Percentiles rank a stretch among this genome's conserved stretches.
These are phyloP conservation scores for Protea cynaroides DNA, from an alignment of 164 flowering plant genomes.

Conservation along the genomic window DNA sequence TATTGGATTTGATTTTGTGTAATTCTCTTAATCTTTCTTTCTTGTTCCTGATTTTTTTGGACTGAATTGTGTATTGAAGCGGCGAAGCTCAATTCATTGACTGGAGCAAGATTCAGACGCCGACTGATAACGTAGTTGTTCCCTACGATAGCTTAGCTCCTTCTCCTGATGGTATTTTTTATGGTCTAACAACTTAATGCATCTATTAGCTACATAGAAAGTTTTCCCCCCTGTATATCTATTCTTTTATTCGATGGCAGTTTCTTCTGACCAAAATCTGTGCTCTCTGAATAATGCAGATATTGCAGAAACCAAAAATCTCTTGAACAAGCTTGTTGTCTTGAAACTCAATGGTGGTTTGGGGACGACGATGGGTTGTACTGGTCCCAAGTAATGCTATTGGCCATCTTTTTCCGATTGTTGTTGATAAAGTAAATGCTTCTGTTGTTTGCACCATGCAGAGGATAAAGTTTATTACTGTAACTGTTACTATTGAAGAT, in stretches of 20 bases:
- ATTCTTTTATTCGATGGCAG: background rate
- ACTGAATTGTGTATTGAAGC: conserved; percentile 24
- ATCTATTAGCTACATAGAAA: background rate
- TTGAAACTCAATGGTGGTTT: conserved; percentile 75
- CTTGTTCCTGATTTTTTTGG: background rate
- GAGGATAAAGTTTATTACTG: background rate
- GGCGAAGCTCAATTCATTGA: conserved; percentile 92
- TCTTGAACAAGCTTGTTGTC: conserved; percentile 81
- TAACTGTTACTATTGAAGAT: background rate
- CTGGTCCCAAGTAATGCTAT: conserved; percentile 68
- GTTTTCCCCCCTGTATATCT: no score
- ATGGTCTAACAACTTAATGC: background rate
- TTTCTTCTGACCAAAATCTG: background rate
- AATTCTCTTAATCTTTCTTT: background rate
- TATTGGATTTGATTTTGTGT: background rate
- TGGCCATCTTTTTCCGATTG: background rate
- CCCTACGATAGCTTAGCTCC: conserved; percentile 75
- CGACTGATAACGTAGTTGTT: conserved; percentile 92
- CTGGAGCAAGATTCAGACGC: conserved; percentile 98
- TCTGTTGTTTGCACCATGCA: background rate
- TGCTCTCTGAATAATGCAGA: conserved; percentile 26
- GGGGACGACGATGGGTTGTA: conserved; percentile 79
- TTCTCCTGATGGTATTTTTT: conserved; percentile 51
- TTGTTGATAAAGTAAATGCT: background rate
- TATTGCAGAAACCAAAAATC: conserved; percentile 40